Conservation (phyloP, 2,329 filamentous ascomycete genomes). For the Zasmidium citrigriseum region DNA sequence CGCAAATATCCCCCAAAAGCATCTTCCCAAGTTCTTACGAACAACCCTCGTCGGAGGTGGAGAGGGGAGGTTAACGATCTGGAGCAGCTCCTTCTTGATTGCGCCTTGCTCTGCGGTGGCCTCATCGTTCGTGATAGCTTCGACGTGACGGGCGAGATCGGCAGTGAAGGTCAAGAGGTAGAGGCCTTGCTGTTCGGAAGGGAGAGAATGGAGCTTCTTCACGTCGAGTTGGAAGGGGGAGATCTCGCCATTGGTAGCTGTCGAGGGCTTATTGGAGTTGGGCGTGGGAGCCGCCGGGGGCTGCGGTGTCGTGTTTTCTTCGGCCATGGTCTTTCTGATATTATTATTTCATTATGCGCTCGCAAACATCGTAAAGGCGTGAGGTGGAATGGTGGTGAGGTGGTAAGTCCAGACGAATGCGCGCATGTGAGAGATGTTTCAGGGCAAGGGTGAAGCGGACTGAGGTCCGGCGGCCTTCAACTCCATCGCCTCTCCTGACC, state of each 20-base stretch:
- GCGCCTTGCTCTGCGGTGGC: slow-evolving; percentile 87
- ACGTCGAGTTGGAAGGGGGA: slow-evolving; percentile 70
- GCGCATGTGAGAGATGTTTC: background rate
- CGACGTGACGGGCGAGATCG: slow-evolving; percentile 77
- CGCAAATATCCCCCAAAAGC: slow-evolving; percentile 77
- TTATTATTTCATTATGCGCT: slow-evolving; percentile 13
- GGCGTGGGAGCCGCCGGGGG: slow-evolving; percentile 8
- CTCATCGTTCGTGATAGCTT: slow-evolving; percentile 71
- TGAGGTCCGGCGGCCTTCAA: background rate
- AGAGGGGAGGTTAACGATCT: slow-evolving; percentile 79
- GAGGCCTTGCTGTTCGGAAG: slow-evolving; percentile 92
- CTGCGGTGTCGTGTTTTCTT: slow-evolving; percentile 14
- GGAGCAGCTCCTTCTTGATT: slow-evolving; percentile 91
- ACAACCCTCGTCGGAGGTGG: slow-evolving; percentile 86
- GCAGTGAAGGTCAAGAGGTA: slow-evolving; percentile 89
- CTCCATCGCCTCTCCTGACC: background rate
- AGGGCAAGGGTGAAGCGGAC: background rate
- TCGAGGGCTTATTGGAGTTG: background rate
- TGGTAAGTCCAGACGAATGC: background rate
- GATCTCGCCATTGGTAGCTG: slow-evolving; percentile 20
- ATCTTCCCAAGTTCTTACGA: slow-evolving; percentile 83
- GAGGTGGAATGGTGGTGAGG: background rate
- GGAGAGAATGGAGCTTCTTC: slow-evolving; percentile 82
- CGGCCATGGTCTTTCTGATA: slow-evolving; percentile 16
- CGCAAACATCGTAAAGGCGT: background rate